phyloP scores from a whole-genome alignment of 768 basidiomycete genomes.

The Amanita rimosa region DNA sequence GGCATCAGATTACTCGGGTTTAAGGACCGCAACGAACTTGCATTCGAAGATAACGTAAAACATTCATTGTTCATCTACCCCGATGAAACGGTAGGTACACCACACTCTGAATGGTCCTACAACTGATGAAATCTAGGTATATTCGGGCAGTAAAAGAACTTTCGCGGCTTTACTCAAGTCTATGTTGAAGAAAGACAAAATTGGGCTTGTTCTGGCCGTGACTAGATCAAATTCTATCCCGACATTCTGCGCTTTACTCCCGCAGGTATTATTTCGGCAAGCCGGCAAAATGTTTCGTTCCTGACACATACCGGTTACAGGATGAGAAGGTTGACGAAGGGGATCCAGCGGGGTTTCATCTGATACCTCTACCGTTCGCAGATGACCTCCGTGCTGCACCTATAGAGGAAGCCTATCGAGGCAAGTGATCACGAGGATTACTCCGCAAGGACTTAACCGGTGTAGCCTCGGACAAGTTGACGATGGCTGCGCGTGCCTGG shows the following conservation, averaged over 20 bases:
- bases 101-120: not conserved
- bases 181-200: slow-evolving; percentile 70
- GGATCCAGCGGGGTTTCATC: slow-evolving; percentile 86
- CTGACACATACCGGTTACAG: slow-evolving; percentile 20
- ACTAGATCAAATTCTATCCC: slow-evolving; percentile 66
- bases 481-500: slow-evolving; percentile 57
- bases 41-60: slow-evolving; percentile 85
- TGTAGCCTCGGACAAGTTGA: slow-evolving; percentile 58
- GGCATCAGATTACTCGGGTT: slow-evolving; percentile 92
- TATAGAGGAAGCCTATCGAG: slow-evolving; percentile 51
- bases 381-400: slow-evolving; percentile 86
- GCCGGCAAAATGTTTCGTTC: not conserved
- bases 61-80: slow-evolving; percentile 90
- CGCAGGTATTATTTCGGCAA: slow-evolving; percentile 45
- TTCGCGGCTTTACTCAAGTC: slow-evolving; percentile 81
- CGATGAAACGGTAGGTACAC: slow-evolving; percentile 61
- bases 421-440: slow-evolving; percentile 22
- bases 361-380: slow-evolving; percentile 87
- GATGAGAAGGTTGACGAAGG: slow-evolving; percentile 59
- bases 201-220: slow-evolving; percentile 67
- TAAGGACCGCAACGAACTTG: slow-evolving; percentile 57
- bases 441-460: not conserved
- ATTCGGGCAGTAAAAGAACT: slow-evolving; percentile 85
- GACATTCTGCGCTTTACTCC: slow-evolving; percentile 73
- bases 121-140: slow-evolving; percentile 33